Conservation (phyloP, 2,329 filamentous ascomycete genomes). For the Volutella citrinella region DNA sequence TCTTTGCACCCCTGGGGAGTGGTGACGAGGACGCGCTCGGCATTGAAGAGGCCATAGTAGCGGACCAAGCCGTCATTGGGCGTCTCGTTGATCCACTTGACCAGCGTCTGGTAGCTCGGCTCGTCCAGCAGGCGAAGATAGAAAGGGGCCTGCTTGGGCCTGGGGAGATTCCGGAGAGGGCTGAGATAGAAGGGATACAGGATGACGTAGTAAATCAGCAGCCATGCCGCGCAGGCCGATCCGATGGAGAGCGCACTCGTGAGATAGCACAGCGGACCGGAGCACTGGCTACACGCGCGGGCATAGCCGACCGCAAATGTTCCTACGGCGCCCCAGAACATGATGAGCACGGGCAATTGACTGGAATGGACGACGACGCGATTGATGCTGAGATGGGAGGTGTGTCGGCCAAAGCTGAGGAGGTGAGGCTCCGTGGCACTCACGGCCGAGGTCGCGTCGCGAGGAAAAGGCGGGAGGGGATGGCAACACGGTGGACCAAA, state of each 20-base stretch:
- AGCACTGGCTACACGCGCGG: constrained; percentile 29
- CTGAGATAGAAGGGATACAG: constrained; percentile 12
- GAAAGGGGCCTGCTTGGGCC: constrained; percentile 6
- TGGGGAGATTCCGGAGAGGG: constrained; percentile 11
- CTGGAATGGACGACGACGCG: too few relatives aligned
- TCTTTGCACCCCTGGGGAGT: constrained; percentile 66
- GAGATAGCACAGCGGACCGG: constrained; percentile 53
- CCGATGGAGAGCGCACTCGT: constrained; percentile 53
- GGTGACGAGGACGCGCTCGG: constrained; percentile 60
- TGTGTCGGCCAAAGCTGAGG: too few relatives aligned
- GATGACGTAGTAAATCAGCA: constrained; percentile 6
- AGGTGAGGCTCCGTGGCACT: too few relatives aligned
- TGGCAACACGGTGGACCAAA: too few relatives aligned
- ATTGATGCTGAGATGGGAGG: too few relatives aligned
- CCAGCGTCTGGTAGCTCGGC: constrained; percentile 7
- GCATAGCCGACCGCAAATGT: constrained; percentile 4
- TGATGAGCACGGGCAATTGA: too few relatives aligned
- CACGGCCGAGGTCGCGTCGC: too few relatives aligned
- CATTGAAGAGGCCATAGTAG: constrained; percentile 61
- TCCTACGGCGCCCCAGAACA: constrained; percentile 4
- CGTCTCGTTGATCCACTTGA: constrained; percentile 49
- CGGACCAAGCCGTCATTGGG: constrained; percentile 58
- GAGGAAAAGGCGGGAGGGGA: too few relatives aligned
- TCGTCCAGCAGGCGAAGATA: constrained; percentile 6
- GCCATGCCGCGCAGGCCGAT: constrained; percentile 47